Base-by-base conservation (phyloP, 345 rosid genomes). In the Lepidium sativum region DNA sequence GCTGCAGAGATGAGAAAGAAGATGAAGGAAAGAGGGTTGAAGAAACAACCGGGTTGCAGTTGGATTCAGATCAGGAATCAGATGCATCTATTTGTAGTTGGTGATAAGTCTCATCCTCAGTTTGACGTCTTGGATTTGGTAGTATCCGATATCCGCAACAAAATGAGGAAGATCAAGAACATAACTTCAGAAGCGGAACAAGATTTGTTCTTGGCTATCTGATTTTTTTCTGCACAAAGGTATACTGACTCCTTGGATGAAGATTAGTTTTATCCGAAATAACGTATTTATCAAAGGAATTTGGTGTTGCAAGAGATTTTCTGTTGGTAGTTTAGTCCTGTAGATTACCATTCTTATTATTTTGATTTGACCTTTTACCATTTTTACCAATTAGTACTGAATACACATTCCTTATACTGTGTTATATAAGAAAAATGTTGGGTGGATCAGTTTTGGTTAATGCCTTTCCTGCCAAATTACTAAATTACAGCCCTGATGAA, bases 41-140 rank as follows among this genome's bases (percentile, higher is more conserved):
- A 84, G 81, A 89, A 89, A 63, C 84, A 71, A 57, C 94, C 96
- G 0, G 91, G 96, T 23, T 81, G 87, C 55, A 86, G 96, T 73
- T 89, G 96, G 94, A 65, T 86, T 62, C 70, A 69, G 60, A 51
- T 84, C 10, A 80, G 72, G 63, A 80, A 73, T 44, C 75, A 54
- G 63, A 70, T 51, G 54, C 78, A 82, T 65, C 76, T 75, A 49
- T 88, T 86, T 67, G 75, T 82, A 1, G 88, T 79, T 67, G 80
- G 83, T 53, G 85, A 80, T 53, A 67, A 76, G 54, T 79, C 91
- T 54, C 88, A 81, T 67, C 48, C 44, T 67, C 78, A 66, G 16
- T 69, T 75, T 32, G 62, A 75, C 64, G 62, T 42, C 15, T 61
- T 84, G 41, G 63, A 76, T 67, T 63, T 54, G 32, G 47, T 81